phyloP scores from a whole-genome alignment of 2,329 filamentous ascomycete species.

The Fusarium sacchari region DNA sequence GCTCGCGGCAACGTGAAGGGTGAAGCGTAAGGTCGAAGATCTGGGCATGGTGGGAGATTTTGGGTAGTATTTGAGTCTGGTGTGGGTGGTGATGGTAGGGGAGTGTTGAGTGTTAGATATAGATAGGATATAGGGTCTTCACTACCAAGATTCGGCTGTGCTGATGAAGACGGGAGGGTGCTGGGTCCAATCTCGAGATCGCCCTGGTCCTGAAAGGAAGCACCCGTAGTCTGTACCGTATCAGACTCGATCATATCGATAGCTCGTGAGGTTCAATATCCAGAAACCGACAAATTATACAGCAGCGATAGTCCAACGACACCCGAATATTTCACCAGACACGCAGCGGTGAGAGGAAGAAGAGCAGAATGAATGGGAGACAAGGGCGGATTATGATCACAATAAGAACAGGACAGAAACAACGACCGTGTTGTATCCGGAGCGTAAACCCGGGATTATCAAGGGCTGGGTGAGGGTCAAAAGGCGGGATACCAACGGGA shows the following conservation, averaged over 20 bases:
- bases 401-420: constrained; percentile 14
- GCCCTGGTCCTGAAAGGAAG: constrained; percentile 1
- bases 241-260: constrained; percentile 23
- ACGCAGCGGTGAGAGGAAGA: neutral
- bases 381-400: neutral
- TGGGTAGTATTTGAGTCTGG: constrained; percentile 32
- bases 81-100: constrained; percentile 47
- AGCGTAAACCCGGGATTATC: constrained; percentile 36
- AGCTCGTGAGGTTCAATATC: neutral
- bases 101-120: constrained; percentile 55
- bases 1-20: constrained; percentile 78
- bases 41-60: constrained; percentile 66
- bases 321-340: neutral
- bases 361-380: neutral
- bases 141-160: constrained; percentile 7
- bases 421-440: constrained; percentile 21
- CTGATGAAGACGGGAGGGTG: constrained; percentile 4
- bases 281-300: neutral
- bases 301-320: neutral
- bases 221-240: constrained; percentile 7
- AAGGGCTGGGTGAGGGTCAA: constrained; percentile 33
- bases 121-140: constrained; percentile 50
- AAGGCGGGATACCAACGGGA: constrained; percentile 41
- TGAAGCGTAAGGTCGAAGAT: constrained; percentile 73
- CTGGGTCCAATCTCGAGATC: constrained; percentile 35